Percentiles rank a stretch among this genome's conserved stretches.
Conservation (phyloP, 306 rosid genomes). For the cucumber (Cucumis sativus) region DNA sequence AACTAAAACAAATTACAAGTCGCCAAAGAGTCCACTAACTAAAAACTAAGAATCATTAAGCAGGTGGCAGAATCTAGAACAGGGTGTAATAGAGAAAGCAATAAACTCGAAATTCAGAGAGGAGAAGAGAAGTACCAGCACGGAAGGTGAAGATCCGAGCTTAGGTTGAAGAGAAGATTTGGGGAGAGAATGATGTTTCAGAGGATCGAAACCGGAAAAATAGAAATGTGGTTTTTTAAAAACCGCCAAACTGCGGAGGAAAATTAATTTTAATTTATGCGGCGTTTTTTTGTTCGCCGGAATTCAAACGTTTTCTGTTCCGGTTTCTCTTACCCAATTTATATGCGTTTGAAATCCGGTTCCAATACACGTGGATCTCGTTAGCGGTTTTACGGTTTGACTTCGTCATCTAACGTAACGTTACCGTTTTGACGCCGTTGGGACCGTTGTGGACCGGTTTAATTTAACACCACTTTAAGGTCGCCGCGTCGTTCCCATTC, state of each 20-base stretch:
- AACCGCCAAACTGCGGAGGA: constrained; percentile 48
- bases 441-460: background rate
- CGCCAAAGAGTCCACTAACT: background rate
- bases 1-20: background rate
- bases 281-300: constrained; percentile 27
- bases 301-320: constrained; percentile 8
- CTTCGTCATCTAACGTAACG: background rate
- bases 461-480: background rate
- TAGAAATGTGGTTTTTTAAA: constrained; percentile 10
- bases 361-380: constrained; percentile 30
- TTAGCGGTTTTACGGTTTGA: background rate
- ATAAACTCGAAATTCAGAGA: background rate
- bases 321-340: constrained; percentile 9
- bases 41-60: background rate
- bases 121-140: background rate
- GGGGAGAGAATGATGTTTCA: background rate
- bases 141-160: constrained; percentile 35
- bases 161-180: constrained; percentile 5
- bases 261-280: background rate
- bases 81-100: background rate
- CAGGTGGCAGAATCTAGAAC: background rate
- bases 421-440: constrained; percentile 2
- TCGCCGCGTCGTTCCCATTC: background rate
- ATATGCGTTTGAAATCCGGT: constrained; percentile 29
- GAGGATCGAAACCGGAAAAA: constrained; percentile 29